A percentile compares a stretch with the other conserved stretches of the same genome.
These are phyloP conservation scores for Hordeum pubiflorum DNA, from an alignment of 202 grass and related monocot species.

Conservation along the genomic window DNA sequence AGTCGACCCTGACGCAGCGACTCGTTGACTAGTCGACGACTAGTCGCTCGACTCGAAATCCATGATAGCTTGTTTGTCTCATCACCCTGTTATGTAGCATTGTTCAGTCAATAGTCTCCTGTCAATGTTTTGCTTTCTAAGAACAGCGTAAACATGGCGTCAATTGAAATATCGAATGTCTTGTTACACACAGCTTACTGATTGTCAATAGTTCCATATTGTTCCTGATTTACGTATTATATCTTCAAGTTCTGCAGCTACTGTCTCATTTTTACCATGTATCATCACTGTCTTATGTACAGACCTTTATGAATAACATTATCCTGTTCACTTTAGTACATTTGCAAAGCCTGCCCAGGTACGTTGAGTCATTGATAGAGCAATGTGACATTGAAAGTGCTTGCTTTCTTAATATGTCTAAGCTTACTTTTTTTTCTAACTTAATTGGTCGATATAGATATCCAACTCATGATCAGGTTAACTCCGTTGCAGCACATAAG, in stretches of 20 bases:
- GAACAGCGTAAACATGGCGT: background rate
- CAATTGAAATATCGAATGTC: background rate
- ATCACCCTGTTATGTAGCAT: background rate
- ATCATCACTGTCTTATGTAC: background rate
- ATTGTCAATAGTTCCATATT: background rate
- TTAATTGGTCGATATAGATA: background rate
- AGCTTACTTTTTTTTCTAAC: background rate
- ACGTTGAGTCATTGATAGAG: background rate
- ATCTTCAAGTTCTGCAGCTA: background rate
- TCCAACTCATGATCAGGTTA: background rate
- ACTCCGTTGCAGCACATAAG: background rate
- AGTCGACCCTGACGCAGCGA: no score
- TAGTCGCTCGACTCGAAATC: no score
- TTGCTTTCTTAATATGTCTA: background rate
- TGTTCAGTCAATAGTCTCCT: background rate
- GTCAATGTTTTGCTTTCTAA: background rate
- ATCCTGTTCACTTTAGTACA: background rate
- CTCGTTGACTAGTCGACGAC: no score
- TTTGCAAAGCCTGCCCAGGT: background rate
- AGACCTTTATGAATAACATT: background rate
- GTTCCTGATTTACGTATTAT: background rate
- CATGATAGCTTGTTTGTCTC: background rate
- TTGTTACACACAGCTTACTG: background rate
- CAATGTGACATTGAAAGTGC: background rate
- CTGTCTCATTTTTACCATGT: background rate